These are phyloP conservation scores for Tephrocybe sp. DNA, from an alignment of 768 basidiomycete species.

Conservation along the genomic window DNA sequence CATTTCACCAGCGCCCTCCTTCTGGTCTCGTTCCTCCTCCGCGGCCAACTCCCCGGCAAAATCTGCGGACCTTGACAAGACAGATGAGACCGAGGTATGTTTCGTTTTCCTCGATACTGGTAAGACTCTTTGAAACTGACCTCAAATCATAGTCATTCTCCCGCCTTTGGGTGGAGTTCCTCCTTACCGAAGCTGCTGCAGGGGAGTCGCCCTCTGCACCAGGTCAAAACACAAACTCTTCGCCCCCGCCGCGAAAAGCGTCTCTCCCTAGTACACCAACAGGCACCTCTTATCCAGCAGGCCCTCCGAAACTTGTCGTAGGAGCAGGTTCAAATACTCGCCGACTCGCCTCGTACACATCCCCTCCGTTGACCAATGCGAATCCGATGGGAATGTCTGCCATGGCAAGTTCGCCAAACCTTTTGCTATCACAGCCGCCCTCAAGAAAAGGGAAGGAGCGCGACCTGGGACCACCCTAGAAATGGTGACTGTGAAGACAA, in stretches of 20 bases:
- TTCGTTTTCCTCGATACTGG: neutral
- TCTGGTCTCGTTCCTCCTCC: constrained; percentile 18
- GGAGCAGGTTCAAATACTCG: constrained; percentile 1
- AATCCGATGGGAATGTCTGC: constrained; percentile 6
- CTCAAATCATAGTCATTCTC: constrained; percentile 82
- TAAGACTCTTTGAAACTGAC: neutral
- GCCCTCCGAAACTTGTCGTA: neutral
- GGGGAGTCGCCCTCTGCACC: constrained; percentile 32
- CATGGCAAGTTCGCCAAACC: constrained; percentile 13
- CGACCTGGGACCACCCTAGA: constrained; percentile 1
- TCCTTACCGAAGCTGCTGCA: constrained; percentile 83
- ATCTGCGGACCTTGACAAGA: constrained; percentile 66
- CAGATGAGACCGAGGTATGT: constrained; percentile 81
- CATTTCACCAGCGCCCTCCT: constrained; percentile 19
- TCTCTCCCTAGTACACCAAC: constrained; percentile 14
- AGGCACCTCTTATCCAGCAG: neutral
- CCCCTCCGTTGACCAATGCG: neutral
- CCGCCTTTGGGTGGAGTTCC: constrained; percentile 96
- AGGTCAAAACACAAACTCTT: constrained; percentile 7
- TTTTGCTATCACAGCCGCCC: constrained; percentile 8
- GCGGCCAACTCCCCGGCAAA: constrained; percentile 35
- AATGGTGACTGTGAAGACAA: no score
- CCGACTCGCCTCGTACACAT: constrained; percentile 11
- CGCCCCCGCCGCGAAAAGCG: constrained; percentile 8
- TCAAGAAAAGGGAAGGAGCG: constrained; percentile 19